A percentile compares a stretch with the other conserved stretches of the same genome.
These are phyloP conservation scores for Pseudovirgaria hyperparasitica DNA, from an alignment of 2,329 filamentous ascomycete species.

Conservation along the genomic window DNA sequence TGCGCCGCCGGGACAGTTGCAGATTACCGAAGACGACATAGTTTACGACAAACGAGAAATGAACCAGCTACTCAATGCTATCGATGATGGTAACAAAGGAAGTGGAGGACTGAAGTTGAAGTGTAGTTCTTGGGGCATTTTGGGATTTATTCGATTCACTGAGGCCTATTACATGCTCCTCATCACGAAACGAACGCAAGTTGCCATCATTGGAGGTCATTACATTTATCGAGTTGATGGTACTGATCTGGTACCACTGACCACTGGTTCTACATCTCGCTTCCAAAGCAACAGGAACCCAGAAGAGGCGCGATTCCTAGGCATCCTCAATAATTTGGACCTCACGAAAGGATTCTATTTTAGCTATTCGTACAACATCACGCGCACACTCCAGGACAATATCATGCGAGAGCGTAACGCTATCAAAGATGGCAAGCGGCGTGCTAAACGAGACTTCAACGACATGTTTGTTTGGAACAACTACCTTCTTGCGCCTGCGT, in stretches of 20 bases:
- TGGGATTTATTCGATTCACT: slow-evolving; percentile 94
- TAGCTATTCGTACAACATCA: slow-evolving; percentile 96
- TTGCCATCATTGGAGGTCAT: slow-evolving; percentile 91
- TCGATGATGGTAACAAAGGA: slow-evolving; percentile 86
- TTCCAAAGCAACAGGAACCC: slow-evolving; percentile 71
- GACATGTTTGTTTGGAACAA: slow-evolving; percentile 99
- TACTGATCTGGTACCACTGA: slow-evolving; percentile 81
- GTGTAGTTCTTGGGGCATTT: slow-evolving; percentile 81
- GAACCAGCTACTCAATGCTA: slow-evolving; percentile 82
- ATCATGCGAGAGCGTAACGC: slow-evolving; percentile 68
- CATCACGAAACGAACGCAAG: slow-evolving; percentile 90
- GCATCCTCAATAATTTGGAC: slow-evolving; percentile 83
- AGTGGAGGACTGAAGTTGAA: slow-evolving; percentile 83
- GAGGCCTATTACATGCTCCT: slow-evolving; percentile 94
- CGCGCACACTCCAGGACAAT: slow-evolving; percentile 81
- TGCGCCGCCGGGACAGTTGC: slow-evolving; percentile 63
- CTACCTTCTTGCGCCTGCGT: slow-evolving; percentile 69
- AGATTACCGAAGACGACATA: slow-evolving; percentile 85
- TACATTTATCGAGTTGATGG: slow-evolving; percentile 92
- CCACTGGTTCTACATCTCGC: slow-evolving; percentile 52
- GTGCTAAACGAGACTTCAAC: slow-evolving; percentile 58
- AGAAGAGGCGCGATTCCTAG: slow-evolving; percentile 79
- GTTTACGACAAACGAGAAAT: slow-evolving; percentile 88
- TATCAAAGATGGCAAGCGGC: slow-evolving; percentile 50
- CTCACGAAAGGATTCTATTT: slow-evolving; percentile 91